phyloP scores from a whole-genome alignment of 1,139 yeast genomes.

The Casaregolazyma suthepensis region DNA sequence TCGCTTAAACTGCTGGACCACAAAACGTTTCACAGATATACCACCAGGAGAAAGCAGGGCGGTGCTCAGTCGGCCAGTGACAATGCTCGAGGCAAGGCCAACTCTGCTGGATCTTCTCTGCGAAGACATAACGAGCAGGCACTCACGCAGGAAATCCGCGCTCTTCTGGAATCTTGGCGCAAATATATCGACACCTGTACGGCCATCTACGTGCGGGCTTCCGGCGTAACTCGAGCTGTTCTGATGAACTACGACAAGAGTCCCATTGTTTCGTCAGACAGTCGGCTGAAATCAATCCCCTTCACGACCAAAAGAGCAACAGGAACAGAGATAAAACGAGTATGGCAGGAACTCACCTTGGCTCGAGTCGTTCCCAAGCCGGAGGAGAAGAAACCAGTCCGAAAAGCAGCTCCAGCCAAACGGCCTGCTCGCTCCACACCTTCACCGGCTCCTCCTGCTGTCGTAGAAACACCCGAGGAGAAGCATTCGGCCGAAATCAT shows the following conservation, averaged over 20 bases:
- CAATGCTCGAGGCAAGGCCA: slow-evolving; percentile 89
- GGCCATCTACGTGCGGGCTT: slow-evolving; percentile 76
- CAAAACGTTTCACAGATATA: slow-evolving; percentile 89
- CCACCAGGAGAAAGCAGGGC: slow-evolving; percentile 96
- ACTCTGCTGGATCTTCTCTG: slow-evolving; percentile 88
- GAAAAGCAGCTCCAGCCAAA: slow-evolving; percentile 23
- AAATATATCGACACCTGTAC: slow-evolving; percentile 52
- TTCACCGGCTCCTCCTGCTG: neutral
- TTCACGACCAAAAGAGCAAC: slow-evolving; percentile 91
- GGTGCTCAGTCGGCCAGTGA: slow-evolving; percentile 94
- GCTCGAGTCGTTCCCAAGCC: slow-evolving; percentile 55
- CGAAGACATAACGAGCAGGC: slow-evolving; percentile 90
- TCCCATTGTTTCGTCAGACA: slow-evolving; percentile 31
- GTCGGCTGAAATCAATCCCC: slow-evolving; percentile 52
- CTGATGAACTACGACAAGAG: slow-evolving; percentile 59
- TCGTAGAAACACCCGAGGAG: slow-evolving; percentile 31
- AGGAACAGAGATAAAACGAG: slow-evolving; percentile 66
- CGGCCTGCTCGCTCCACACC: slow-evolving; percentile 21
- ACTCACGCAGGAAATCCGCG: slow-evolving; percentile 67
- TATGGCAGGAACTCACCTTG: slow-evolving; percentile 76
- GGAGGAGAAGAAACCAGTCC: slow-evolving; percentile 25
- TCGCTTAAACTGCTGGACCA: slow-evolving; percentile 49
- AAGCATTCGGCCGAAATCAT: slow-evolving; percentile 49
- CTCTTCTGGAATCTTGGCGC: slow-evolving; percentile 59
- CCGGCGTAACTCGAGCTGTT: slow-evolving; percentile 63